Evolutionary conservation across 2,329 filamentous ascomycete genomes (phyloP), one percentile per base, ranked within the genome.

Genomic region (Alternaria longipes): DNA sequence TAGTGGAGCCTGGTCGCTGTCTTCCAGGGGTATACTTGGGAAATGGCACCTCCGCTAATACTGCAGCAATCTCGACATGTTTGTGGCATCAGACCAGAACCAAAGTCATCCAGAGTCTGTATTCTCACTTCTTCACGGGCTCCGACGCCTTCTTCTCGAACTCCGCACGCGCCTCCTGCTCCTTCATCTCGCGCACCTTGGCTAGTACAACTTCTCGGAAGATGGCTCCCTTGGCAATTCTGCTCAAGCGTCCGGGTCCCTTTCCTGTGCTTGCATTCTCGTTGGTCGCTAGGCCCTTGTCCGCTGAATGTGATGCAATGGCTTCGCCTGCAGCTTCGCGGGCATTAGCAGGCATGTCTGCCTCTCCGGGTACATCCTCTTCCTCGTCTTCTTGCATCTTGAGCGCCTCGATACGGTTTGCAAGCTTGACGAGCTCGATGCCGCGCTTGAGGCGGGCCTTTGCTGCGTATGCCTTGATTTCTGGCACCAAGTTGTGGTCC

Each of bases 401-500:
- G 82, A 99, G 90, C 32, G 91, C 87, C 78, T 97, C 93, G 82
- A 99, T 98, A 66, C 94, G 92, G 82, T 97, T 97, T 67, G 93
- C 89, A 56, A 99, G 88, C 82, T 97, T 97, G 84, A 98, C 91
- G 74, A 97, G 90, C 81, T 98, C 93, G 82, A 99, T 96, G 73
- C 94, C 94, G 66, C 94, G 91, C 80, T 91, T 91, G 70, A 99
- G 90, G 64, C 93, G 93, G 59, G 93, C 92, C 81, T 93, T 93
- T 65, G 94, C 91, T 81, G 96, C 93, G 84, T 95, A 97, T 54
- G 93, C 91, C 81, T 91, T 92, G 84, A 99, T 96, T 83, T 99
- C 95, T 69, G 95, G 95, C 79, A 99, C 83, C 87, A 99, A 87
- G 85, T 99, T 94, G 87, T 97, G 93, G 81, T 98, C 94, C 63